phyloP scores from a whole-genome alignment of 2,329 filamentous ascomycete species.

The Fusarium anguioides region DNA sequence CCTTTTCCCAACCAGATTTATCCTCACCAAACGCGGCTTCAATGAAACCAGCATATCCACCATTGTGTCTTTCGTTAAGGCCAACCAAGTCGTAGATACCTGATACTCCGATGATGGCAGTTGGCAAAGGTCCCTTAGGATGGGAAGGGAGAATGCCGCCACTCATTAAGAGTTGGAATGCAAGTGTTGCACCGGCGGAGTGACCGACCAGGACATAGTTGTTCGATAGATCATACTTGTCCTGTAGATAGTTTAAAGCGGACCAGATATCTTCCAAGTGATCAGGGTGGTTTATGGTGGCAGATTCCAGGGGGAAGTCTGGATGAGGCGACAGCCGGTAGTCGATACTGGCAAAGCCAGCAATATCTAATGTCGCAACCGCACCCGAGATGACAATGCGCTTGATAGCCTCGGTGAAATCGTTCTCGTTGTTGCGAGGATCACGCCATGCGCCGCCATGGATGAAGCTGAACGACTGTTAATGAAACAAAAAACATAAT shows the following conservation, averaged over 20 bases:
- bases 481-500: conserved; percentile 9
- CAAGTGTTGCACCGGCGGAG: conserved; percentile 71
- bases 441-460: conserved; percentile 75
- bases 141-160: conserved; percentile 44
- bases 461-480: conserved; percentile 58
- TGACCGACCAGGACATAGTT: conserved; percentile 71
- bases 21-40: conserved; percentile 69
- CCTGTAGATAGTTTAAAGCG: conserved; percentile 61
- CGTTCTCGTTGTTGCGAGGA: conserved; percentile 59
- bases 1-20: conserved; percentile 61
- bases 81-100: conserved; percentile 75
- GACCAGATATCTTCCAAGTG: conserved; percentile 68
- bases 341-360: conserved; percentile 72
- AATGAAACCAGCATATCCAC: conserved; percentile 68
- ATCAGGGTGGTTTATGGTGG: conserved; percentile 64
- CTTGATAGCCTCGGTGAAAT: conserved; percentile 59
- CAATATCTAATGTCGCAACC: conserved; percentile 54
- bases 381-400: conserved; percentile 51
- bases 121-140: conserved; percentile 54
- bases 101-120: conserved; percentile 68
- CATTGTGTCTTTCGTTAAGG: conserved; percentile 59
- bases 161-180: conserved; percentile 68
- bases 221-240: conserved; percentile 57
- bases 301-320: conserved; percentile 53
- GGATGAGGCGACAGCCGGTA: conserved; percentile 69